Base-by-base conservation (phyloP, 1,139 yeast species). In the Candida sp. region DNA sequence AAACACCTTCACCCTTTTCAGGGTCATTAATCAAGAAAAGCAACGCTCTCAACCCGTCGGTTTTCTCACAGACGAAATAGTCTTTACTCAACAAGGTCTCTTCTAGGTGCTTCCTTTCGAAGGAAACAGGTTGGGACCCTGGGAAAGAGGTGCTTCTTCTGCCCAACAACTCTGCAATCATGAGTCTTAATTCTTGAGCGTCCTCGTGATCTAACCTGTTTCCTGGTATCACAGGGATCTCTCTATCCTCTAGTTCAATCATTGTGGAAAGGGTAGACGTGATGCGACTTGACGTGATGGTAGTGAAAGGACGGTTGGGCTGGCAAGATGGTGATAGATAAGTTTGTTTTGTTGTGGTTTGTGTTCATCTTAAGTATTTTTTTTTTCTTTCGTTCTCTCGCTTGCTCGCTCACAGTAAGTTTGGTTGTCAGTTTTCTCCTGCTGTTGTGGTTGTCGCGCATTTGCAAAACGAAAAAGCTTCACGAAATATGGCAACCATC, bases 91-190 rank as follows among this genome's bases (percentile, higher is more conserved):
- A 66, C 47, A 94, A 72, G 35, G 85, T 83, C 49, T 84, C 84
- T 5, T 76, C 73, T 39, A 94, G 75, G 69, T 93, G 98, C 40
- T 77, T 75, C 53, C 91, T 77, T 46, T 90, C 86, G 66, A 96
- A 93, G 34, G 97, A 90, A 1, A 94, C 91, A 0, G 99, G 99
- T 69, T 96, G 99, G 1, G 98, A 87, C 0, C 98, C 98, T 3
- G 96, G 93, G 60, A 90, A 90, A 2, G 72, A 63, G 28, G 77
- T 69, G 51, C 69, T 74, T 51, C 85, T 69, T 37, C 85, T 68
- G 26, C 84, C 83, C 46, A 92, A 72, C 37, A 93, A 76, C 49
- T 82, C 84, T 12, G 93, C 87, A 8, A 93, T 87, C 73, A 86
- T 84, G 49, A 78, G 77, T 63, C 86, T 83, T 50, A 93, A 77